phyloP scores from a whole-genome alignment of 768 basidiomycete genomes.

The Tulasnella calospora region DNA sequence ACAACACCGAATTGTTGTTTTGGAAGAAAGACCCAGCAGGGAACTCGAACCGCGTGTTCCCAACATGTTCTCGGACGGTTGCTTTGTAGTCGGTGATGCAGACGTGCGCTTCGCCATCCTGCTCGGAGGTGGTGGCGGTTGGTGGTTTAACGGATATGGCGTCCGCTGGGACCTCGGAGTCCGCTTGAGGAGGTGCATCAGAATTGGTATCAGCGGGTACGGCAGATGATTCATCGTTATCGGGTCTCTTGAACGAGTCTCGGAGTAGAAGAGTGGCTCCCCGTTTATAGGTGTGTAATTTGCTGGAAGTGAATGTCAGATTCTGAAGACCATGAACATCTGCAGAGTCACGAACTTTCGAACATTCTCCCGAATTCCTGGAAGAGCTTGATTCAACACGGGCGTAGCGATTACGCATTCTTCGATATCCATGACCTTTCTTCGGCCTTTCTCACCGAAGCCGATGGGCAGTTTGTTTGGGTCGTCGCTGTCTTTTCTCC shows the following conservation, averaged over 20 bases:
- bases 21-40: slow-evolving; percentile 91
- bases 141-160: background rate
- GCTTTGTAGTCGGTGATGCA: slow-evolving; percentile 81
- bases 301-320: slow-evolving; percentile 43
- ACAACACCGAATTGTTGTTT: slow-evolving; percentile 91
- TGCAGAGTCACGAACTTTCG: slow-evolving; percentile 48
- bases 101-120: slow-evolving; percentile 51
- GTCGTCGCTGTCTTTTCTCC: slow-evolving; percentile 41
- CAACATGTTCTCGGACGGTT: slow-evolving; percentile 79
- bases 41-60: slow-evolving; percentile 76
- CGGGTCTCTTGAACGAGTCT: slow-evolving; percentile 57
- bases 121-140: slow-evolving; percentile 16
- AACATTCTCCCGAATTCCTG: slow-evolving; percentile 58
- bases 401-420: slow-evolving; percentile 90
- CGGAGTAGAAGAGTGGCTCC: slow-evolving; percentile 88
- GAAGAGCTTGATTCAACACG: slow-evolving; percentile 65
- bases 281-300: slow-evolving; percentile 72
- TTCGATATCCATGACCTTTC: slow-evolving; percentile 87
- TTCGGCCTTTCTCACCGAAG: slow-evolving; percentile 74
- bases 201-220: background rate
- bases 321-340: background rate
- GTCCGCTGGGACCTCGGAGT: background rate
- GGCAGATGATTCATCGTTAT: background rate
- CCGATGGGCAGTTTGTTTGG: slow-evolving; percentile 61
- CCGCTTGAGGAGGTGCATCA: background rate